Evolutionary conservation across 1,284 basidiomycete genomes (phyloP), one percentile per base, ranked within the genome.

Genomic region (Cystobasidium sp.): DNA sequence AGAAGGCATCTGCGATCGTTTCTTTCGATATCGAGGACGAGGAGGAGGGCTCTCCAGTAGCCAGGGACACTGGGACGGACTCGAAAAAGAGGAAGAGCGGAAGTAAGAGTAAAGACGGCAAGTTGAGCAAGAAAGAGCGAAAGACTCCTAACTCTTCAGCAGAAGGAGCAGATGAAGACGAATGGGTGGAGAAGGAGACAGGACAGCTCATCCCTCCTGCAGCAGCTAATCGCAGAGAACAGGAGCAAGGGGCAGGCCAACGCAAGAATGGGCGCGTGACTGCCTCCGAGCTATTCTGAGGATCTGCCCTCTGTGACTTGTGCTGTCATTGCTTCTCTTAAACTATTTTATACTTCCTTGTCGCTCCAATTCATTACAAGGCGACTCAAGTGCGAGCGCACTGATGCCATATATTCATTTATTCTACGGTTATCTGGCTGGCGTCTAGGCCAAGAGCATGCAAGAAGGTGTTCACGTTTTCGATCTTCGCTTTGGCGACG

Each of bases 361-460:
- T 46, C 39, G 44, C 24, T 53, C 49, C 39, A 66, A 9, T 16
- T 3, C 18, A 31, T 46, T 53, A 55, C 3, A 31, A 31, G 31
- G 31, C 31, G 10, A 37, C 16, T 20, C 20, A 20, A 18, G 8
- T 37, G 52, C 66, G 20, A 46, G 24, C 20, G n/a, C 12, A 47
- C 39, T 12, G 22, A 16, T 12, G 51, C 51, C 47, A 37, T 18
- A 44, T 39, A 14, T 10, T 37, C 18, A n/a, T 9, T 44, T 76
- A 66, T 20, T 75, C 68, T n/a, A 68, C 75, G 41, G 66, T 67
- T n/a, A 77, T 73, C 58, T 91, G 90, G 78, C 89, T 90, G 81
- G 90, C 91, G 83, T 94, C 92, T 82, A 94, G 84, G 46, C 91
- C 91, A 64, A 94, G 84, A 51, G 92, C 91, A 80, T 93, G 88